Base-by-base conservation (phyloP, 805 yeast genomes). In the Suhomyces sp. region DNA sequence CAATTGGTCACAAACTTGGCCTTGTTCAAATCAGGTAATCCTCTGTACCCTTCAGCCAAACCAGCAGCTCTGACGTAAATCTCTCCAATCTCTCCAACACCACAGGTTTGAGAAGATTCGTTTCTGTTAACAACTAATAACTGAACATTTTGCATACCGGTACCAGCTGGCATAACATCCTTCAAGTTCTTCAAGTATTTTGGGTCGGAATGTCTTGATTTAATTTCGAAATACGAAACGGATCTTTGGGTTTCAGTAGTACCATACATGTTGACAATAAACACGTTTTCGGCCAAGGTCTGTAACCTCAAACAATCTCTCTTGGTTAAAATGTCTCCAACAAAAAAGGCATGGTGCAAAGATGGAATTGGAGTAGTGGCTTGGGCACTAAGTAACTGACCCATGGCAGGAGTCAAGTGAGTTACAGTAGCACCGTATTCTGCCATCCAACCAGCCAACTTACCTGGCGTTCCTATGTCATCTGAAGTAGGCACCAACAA, bases 181-280 rank as follows among this genome's bases (percentile, higher is more conserved):
- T 96, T 94, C 73, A 89, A 87, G 47, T 86, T 80, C 64, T 84
- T 86, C 66, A 94, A 78, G 69, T 88, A 92, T 21, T 80, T 72
- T 21, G 93, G 79, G 67, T 92, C 91, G 43, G 78, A 65, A 20
- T 78, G 66, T 58, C 89, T 78, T 25, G 96, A 83, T 43, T 89
- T 84, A 55, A 96, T 93, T 67, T 90, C 96, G 72, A 83, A 96
- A 72, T 82, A 94, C 0, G 98, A 92, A 22, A 94, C 99, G 1
- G 99, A 94, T 66, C 99, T 83, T 77, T 96, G 99, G 13, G 99
- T 94, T 71, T 94, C 99, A 9, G 99, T 94, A 39, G 99, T 94
- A 64, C 99, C 99, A 69, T 94, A 94, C 99, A 94, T 94, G 73
- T 94, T 94, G 59, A 94, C 96, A 64, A 94, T 93, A 66, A 71